phyloP scores from a whole-genome alignment of 179 eudicot genomes.

The Silene noctiflora region DNA sequence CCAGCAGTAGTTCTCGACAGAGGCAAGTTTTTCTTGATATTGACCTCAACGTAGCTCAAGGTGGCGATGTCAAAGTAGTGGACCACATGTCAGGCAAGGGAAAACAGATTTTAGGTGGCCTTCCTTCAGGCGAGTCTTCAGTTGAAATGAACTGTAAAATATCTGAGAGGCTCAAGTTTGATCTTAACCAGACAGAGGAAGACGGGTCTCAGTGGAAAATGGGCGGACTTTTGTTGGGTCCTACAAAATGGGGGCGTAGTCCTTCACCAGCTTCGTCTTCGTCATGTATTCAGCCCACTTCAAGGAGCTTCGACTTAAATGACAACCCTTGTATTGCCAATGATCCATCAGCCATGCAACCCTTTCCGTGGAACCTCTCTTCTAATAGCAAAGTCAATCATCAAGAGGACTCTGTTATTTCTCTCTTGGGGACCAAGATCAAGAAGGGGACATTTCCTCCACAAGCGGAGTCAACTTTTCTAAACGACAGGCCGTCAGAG shows the following conservation, averaged over 20 bases:
- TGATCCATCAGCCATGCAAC: slow-evolving; percentile 31
- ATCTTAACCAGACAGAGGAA: slow-evolving; percentile 62
- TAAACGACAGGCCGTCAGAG: slow-evolving; percentile 41
- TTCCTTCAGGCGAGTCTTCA: slow-evolving; percentile 53
- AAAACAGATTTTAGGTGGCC: slow-evolving; percentile 25
- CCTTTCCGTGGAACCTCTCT: slow-evolving; percentile 39
- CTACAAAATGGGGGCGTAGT: slow-evolving; percentile 32
- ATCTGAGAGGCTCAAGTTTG: slow-evolving; percentile 51
- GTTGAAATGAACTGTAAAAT: slow-evolving; percentile 43
- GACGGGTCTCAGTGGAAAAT: slow-evolving; percentile 47
- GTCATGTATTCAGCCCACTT: slow-evolving; percentile 52
- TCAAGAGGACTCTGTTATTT: slow-evolving; percentile 44
- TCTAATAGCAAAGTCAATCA: slow-evolving; percentile 30
- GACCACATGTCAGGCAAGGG: slow-evolving; percentile 30
- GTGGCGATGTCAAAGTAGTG: slow-evolving; percentile 39
- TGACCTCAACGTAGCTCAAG: slow-evolving; percentile 71
- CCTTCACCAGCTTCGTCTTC: slow-evolving; percentile 67
- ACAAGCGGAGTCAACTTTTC: slow-evolving; percentile 30
- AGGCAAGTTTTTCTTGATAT: slow-evolving; percentile 49
- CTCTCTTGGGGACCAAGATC: slow-evolving; percentile 59
- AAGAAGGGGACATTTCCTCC: slow-evolving; percentile 33
- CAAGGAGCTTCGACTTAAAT: slow-evolving; percentile 67
- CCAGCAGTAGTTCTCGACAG: slow-evolving; percentile 50
- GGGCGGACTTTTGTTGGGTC: slow-evolving; percentile 28
- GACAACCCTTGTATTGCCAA: slow-evolving; percentile 52